Conservation (phyloP, 2,329 filamentous ascomycete genomes). For the Phaeosphaeriaceae sp. region DNA sequence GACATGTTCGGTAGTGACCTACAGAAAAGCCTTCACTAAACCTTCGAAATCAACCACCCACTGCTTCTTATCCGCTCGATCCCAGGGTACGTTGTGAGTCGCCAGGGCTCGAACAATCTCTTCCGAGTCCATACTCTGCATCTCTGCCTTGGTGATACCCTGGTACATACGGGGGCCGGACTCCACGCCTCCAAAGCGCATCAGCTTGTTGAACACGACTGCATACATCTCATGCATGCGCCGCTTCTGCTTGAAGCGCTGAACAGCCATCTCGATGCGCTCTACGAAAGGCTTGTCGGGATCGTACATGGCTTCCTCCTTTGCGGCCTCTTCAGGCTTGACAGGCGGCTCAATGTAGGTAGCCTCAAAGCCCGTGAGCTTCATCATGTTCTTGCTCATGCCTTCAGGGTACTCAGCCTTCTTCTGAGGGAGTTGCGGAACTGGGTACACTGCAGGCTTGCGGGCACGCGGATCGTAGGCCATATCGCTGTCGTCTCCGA, state of each 20-base stretch:
- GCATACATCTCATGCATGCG: conserved; percentile 71
- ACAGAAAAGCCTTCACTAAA: conserved; percentile 81
- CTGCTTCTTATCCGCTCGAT: conserved; percentile 57
- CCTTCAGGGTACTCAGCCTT: conserved; percentile 41
- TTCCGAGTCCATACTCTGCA: conserved; percentile 67
- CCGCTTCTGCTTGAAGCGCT: conserved; percentile 78
- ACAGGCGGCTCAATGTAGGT: conserved; percentile 82
- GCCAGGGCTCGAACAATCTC: conserved; percentile 71
- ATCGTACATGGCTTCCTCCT: conserved; percentile 74
- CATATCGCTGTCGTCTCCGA: conserved; percentile 35
- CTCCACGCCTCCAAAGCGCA: conserved; percentile 83
- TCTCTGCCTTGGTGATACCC: conserved; percentile 65
- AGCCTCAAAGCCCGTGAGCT: conserved; percentile 63
- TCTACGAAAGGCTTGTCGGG: conserved; percentile 58
- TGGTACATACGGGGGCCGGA: conserved; percentile 68
- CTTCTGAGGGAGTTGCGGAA: conserved; percentile 33
- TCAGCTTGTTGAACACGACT: conserved; percentile 77
- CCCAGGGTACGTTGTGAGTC: conserved; percentile 63
- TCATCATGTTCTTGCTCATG: conserved; percentile 52
- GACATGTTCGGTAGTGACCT: conserved; percentile 43
- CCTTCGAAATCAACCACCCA: conserved; percentile 84
- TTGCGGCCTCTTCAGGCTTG: conserved; percentile 70
- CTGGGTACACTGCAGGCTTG: conserved; percentile 30
- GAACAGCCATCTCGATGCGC: conserved; percentile 84
- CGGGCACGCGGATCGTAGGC: conserved; percentile 37